These are phyloP conservation scores for Kwoniella dendrophila DNA, from an alignment of 768 basidiomycete species.

Conservation along the genomic window DNA sequence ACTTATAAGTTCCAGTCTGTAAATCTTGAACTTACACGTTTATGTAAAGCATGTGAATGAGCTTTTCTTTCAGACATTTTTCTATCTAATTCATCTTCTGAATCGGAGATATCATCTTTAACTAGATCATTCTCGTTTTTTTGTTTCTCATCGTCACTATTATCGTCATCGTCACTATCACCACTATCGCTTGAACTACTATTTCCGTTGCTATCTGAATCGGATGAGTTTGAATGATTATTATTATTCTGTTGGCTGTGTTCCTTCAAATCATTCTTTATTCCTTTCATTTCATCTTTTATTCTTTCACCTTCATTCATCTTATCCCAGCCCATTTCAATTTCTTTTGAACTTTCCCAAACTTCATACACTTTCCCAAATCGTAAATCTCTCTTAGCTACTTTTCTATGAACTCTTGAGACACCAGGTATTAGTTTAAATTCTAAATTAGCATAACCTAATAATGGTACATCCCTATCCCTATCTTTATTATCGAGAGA, in stretches of 20 bases:
- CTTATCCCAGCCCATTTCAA: constrained; percentile 25
- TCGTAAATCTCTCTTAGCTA: constrained; percentile 48
- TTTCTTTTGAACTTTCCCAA: constrained; percentile 45
- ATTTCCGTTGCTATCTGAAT: too few species aligned
- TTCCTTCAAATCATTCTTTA: background rate
- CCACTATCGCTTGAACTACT: background rate
- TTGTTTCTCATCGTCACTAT: constrained; percentile 22
- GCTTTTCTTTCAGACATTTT: constrained; percentile 35
- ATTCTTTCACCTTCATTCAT: constrained; percentile 20
- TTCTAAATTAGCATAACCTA: constrained; percentile 32
- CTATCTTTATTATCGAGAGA: background rate
- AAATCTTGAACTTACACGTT: constrained; percentile 50
- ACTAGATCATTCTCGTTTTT: constrained; percentile 8
- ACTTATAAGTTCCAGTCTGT: constrained; percentile 22
- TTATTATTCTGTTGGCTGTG: too few species aligned
- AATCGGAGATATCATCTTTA: constrained; percentile 14
- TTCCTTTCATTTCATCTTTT: constrained; percentile 6
- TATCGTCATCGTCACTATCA: constrained; percentile 1
- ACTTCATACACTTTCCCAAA: constrained; percentile 52
- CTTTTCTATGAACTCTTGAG: constrained; percentile 41
- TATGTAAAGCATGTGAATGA: constrained; percentile 49
- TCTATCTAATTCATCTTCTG: constrained; percentile 18
- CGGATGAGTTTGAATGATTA: too few species aligned
- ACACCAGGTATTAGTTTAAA: constrained; percentile 46
- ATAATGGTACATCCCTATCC: background rate